Evolutionary conservation across 164 flowering plant genomes (phyloP), one percentile per base, ranked within the genome.

Genomic region (Chimonanthus praecox): DNA sequence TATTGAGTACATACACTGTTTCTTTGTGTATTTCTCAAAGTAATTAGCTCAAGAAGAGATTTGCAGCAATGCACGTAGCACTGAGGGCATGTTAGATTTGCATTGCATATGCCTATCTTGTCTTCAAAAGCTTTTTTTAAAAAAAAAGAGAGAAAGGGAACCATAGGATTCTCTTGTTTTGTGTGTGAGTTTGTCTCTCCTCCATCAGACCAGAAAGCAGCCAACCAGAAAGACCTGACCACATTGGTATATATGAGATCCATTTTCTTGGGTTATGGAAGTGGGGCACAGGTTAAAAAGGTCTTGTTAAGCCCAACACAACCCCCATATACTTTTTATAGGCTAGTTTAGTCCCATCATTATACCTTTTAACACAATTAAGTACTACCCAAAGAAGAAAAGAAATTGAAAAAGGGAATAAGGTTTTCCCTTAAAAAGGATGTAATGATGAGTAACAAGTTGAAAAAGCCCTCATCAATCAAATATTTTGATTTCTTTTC

Each of bases 311-410:
- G 16, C 48, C 16, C 44, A 11, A 1, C 16, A 49, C 51, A 5
- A 54, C 60, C 16, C 16, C 16, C 16, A n/a, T 54, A 3, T 64
- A 43, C 67, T 43, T 21, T 21, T 33, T 43, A 10, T 3, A 43
- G 5, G 45, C 67, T 64, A 15, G 68, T 43, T 66, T 66, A 44
- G 68, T 66, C 48, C 18, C 47, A 46, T 66, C 47, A 66, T 66
- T 9, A 66, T 45, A 66, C 47, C n/a, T 63, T 20, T 63, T 63
- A 6, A 2, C 65, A 10, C 13, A 13, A 20, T n/a, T n/a, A 9
- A 54, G 60, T 66, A 43, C 44, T 8, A 9, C 68, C 49, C 15
- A 66, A 66, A 46, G 48, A 44, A 45, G 68, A 44, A 5, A 11
- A 3, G 46, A 13, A 66, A 13, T 10, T 45, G 6, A 66, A 44